These are phyloP conservation scores for barley (Hordeum vulgare) DNA, from an alignment of 176 grass and related monocot genomes.

Conservation along the genomic window MorexV3_pseudomolecules_assembly NC_058521.1:604229812-604230311, in stretches of 20 bases:
- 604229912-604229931: not conserved
- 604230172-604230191: not conserved
- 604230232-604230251: not conserved
- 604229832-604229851: not conserved
- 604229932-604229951: not conserved
- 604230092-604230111: too few species aligned
- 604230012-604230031: not conserved
- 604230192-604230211: not conserved
- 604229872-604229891: not conserved
- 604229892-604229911: not conserved
- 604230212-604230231: not conserved
- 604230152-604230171: not conserved
- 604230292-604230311: not conserved
- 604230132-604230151: not conserved
- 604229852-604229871: not conserved
- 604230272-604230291: not conserved
- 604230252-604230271: too few species aligned
- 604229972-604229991: not conserved
- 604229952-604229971: not conserved
- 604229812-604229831: not conserved
- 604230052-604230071: not conserved
- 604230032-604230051: not conserved
- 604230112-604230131: not conserved
- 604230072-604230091: not conserved
- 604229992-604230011: not conserved